Evolutionary conservation across 2,329 filamentous ascomycete genomes (phyloP).

Genomic region (Alternaria arborescens): DNA sequence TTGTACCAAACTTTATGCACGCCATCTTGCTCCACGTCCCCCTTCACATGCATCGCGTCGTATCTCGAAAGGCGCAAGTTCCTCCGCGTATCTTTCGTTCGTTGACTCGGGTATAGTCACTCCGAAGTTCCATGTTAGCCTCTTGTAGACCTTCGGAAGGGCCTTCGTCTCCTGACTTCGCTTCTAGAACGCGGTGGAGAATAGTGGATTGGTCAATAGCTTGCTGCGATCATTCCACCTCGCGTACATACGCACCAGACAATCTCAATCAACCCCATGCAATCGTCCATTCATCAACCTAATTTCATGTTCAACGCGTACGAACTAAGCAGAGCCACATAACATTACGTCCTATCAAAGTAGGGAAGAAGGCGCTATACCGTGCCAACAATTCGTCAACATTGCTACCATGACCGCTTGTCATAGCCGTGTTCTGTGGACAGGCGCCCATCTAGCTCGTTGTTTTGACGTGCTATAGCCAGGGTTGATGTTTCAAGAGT

Average conservation of each 20-base stretch:
- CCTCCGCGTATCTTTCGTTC: neutral
- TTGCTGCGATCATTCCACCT: conserved; percentile 8
- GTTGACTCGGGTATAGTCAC: conserved; percentile 1
- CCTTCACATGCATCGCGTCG: conserved; percentile 5
- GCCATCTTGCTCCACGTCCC: conserved; percentile 3
- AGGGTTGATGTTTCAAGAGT: conserved; percentile 33
- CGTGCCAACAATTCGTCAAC: conserved; percentile 2
- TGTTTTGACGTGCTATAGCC: conserved; percentile 27
- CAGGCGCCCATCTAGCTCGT: conserved; percentile 22
- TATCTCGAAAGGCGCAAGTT: conserved; percentile 13
- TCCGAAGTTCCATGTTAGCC: conserved; percentile 7
- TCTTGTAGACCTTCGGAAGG: conserved; percentile 16
- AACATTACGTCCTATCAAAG: neutral
- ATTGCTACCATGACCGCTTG: conserved; percentile 12
- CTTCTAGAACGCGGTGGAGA: conserved; percentile 17
- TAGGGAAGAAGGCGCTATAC: conserved; percentile 1
- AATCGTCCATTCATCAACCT: neutral
- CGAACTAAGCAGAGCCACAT: neutral
- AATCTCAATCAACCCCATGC: neutral
- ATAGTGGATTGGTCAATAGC: conserved; percentile 15
- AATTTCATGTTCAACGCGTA: neutral
- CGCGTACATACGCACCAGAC: conserved; percentile 10
- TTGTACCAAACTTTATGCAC: conserved; percentile 8
- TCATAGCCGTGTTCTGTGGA: conserved; percentile 2
- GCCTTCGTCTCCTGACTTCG: conserved; percentile 9